Evolutionary conservation across 371 early-diverging fungal genomes (phyloP).

Genomic region (Dinochytrium kinnereticum): DNA sequence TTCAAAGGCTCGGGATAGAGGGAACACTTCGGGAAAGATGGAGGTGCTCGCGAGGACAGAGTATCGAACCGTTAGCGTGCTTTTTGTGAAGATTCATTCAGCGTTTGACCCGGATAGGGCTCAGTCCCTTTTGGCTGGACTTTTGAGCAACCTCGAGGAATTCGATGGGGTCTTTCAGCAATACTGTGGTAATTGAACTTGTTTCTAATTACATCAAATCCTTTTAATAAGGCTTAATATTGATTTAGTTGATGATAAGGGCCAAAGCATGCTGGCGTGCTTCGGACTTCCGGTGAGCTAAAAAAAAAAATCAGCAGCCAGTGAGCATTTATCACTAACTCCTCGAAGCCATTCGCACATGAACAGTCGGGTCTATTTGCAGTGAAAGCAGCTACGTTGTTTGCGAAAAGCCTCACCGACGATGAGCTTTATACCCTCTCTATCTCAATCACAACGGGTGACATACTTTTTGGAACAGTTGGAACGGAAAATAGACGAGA

Average conservation of each 20-base stretch:
- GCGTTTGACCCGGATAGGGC: neutral
- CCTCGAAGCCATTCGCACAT: neutral
- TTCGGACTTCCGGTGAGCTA: constrained; percentile 13
- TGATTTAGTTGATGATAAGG: constrained; percentile 16
- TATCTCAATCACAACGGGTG: neutral
- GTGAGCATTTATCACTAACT: too few species aligned
- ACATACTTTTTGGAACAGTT: constrained; percentile 1
- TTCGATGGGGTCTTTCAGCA: constrained; percentile 9
- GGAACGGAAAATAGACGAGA: neutral
- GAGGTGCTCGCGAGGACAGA: neutral
- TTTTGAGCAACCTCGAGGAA: neutral
- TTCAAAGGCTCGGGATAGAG: neutral
- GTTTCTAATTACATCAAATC: too few species aligned
- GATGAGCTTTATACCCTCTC: neutral
- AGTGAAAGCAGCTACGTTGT: neutral
- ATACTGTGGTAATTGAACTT: neutral
- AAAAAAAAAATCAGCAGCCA: too few species aligned
- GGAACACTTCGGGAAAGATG: neutral
- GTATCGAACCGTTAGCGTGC: constrained; percentile 1
- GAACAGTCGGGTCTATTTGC: neutral
- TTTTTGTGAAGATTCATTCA: constrained; percentile 1
- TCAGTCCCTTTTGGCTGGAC: neutral
- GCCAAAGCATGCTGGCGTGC: constrained; percentile 6
- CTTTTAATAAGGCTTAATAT: neutral
- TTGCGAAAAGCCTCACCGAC: neutral